Conservation (phyloP, 164 flowering plant species). For the Chloranthus sessilifolius region DNA sequence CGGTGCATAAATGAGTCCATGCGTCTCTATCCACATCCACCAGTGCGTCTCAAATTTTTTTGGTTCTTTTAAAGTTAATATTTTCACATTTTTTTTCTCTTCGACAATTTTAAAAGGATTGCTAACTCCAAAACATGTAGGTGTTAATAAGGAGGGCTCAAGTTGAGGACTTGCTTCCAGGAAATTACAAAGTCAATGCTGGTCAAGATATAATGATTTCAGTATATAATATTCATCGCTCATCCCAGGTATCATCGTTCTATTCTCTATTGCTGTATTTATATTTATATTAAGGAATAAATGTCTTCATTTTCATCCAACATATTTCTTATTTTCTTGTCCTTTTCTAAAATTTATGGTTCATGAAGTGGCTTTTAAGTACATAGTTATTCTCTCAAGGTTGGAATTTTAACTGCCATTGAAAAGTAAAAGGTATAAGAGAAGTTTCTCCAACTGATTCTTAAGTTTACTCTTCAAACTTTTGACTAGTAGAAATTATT, state of each 20-base stretch:
- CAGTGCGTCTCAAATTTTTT: constrained; percentile 46
- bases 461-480: no score
- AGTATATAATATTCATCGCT: constrained; percentile 88
- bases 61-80: background rate
- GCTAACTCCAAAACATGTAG: constrained; percentile 24
- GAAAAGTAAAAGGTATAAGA: no score
- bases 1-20: constrained; percentile 86
- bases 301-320: no score
- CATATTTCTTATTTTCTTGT: no score
- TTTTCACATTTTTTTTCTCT: background rate
- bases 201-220: constrained; percentile 99
- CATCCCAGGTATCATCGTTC: constrained; percentile 53
- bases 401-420: no score
- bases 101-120: background rate
- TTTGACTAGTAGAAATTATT: no score
- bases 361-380: no score
- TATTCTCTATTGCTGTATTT: background rate
- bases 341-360: no score
- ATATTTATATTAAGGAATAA: background rate
- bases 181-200: constrained; percentile 74
- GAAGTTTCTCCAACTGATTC: no score
- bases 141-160: constrained; percentile 85
- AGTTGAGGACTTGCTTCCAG: constrained; percentile 79
- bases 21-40: constrained; percentile 97
- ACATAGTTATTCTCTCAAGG: no score